Conservation (phyloP, 352 stramenopile genomes). For the Aphanomyces cochlioides region DNA sequence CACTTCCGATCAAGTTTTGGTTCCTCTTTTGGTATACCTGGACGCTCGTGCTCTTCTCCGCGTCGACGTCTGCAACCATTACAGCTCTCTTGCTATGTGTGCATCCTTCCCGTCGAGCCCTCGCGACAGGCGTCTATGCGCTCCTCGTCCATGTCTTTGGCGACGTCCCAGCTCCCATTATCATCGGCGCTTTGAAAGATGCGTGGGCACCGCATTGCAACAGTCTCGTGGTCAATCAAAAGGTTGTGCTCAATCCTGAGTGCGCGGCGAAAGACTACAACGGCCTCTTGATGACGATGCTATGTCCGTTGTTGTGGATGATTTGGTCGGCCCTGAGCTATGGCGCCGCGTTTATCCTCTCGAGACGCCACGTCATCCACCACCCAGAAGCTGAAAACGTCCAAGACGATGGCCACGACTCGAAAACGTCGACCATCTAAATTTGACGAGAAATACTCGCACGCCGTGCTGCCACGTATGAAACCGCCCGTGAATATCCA, state of each 20-base stretch:
- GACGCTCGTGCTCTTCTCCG: conserved; percentile 74
- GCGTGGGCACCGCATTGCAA: conserved; percentile 82
- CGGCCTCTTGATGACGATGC: not conserved
- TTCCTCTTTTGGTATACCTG: conserved; percentile 73
- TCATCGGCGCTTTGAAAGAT: conserved; percentile 93
- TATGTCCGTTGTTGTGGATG: not conserved
- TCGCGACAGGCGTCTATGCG: conserved; percentile 85
- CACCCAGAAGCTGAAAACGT: not conserved
- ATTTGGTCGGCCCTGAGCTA: not conserved
- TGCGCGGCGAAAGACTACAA: conserved; percentile 34
- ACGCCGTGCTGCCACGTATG: no score
- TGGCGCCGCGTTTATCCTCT: not conserved
- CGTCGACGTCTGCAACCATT: conserved; percentile 71
- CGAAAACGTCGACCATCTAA: no score
- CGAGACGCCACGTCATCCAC: not conserved
- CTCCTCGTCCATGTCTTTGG: conserved; percentile 90
- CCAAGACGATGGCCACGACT: no score
- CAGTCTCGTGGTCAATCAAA: conserved; percentile 55
- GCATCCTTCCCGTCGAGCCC: conserved; percentile 63
- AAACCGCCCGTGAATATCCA: no score
- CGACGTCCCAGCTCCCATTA: conserved; percentile 91
- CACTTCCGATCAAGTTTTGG: conserved; percentile 42
- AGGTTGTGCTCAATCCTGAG: conserved; percentile 55
- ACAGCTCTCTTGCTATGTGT: conserved; percentile 85
- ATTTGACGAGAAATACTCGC: no score